These are phyloP conservation scores for Tricholoma matsutake DNA, from an alignment of 768 basidiomycete species.

Conservation along the genomic window DNA sequence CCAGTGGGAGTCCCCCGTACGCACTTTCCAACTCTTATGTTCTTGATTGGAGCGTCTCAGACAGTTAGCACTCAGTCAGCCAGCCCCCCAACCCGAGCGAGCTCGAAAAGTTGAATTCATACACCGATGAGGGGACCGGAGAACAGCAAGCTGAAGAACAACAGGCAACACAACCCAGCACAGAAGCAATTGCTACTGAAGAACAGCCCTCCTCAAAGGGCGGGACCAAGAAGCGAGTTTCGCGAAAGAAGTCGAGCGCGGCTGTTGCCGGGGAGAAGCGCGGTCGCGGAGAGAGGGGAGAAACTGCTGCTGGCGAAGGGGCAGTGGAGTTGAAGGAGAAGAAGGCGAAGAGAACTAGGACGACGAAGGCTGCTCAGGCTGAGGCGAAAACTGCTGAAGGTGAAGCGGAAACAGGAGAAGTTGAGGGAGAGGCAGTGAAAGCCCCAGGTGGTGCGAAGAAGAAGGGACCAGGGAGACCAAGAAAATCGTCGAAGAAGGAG, in stretches of 20 bases:
- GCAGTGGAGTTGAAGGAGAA: conserved; percentile 19
- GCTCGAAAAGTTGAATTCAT: conserved; percentile 1
- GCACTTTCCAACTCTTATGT: not conserved
- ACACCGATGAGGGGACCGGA: not conserved
- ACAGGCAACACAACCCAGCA: not conserved
- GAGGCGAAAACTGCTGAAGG: conserved; percentile 6
- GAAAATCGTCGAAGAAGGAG: conserved; percentile 14
- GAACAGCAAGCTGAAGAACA: not conserved
- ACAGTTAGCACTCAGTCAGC: not conserved
- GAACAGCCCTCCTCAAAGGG: not conserved
- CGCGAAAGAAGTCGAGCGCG: conserved; percentile 11
- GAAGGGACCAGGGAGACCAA: conserved; percentile 15
- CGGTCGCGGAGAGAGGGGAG: conserved; percentile 7
- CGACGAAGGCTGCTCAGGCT: not conserved
- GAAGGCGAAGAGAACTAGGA: conserved; percentile 24
- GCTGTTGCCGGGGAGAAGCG: conserved; percentile 14
- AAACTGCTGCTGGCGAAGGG: conserved; percentile 9
- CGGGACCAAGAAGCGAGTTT: conserved; percentile 5
- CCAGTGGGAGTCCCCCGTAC: not conserved
- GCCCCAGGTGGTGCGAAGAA: conserved; percentile 9
- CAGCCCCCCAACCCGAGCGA: not conserved
- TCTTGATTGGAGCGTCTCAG: not conserved
- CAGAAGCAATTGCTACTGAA: not conserved
- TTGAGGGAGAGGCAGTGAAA: conserved; percentile 1
- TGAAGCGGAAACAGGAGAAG: conserved; percentile 2